Conservation (phyloP, 2,329 filamentous ascomycete species). For the Ascochyta rabiei region DNA sequence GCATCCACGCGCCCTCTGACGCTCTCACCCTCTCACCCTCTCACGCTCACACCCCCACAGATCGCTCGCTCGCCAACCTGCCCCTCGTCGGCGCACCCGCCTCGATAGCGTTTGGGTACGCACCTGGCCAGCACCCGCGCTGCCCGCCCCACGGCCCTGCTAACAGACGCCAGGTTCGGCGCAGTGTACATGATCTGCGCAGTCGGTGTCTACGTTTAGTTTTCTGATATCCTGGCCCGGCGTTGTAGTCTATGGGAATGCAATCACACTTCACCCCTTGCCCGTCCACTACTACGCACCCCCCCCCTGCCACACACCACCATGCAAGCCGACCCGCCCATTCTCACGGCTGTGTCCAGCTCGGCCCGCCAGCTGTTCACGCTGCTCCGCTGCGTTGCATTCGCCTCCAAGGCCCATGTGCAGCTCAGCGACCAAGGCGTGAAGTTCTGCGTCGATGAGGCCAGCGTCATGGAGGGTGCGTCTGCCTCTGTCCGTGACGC, state of each 20-base stretch:
- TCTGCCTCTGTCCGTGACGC: background rate
- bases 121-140: background rate
- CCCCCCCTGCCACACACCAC: conserved; percentile 17
- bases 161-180: conserved; percentile 70
- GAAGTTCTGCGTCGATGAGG: conserved; percentile 85
- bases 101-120: conserved; percentile 88
- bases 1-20: no score
- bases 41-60: conserved; percentile 68
- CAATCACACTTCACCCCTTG: conserved; percentile 36
- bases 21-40: no score
- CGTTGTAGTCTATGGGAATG: conserved; percentile 50
- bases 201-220: conserved; percentile 94
- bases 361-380: conserved; percentile 77
- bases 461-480: conserved; percentile 86
- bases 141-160: background rate
- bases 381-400: conserved; percentile 67
- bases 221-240: conserved; percentile 28
- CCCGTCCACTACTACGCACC: conserved; percentile 17
- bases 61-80: conserved; percentile 80
- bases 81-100: conserved; percentile 82
- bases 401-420: conserved; percentile 65
- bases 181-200: conserved; percentile 99
- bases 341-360: conserved; percentile 78
- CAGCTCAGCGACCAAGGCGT: conserved; percentile 86
- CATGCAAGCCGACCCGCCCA: conserved; percentile 53